Conservation (phyloP, 2,329 filamentous ascomycete genomes). For the Cladosporium sp. region DNA sequence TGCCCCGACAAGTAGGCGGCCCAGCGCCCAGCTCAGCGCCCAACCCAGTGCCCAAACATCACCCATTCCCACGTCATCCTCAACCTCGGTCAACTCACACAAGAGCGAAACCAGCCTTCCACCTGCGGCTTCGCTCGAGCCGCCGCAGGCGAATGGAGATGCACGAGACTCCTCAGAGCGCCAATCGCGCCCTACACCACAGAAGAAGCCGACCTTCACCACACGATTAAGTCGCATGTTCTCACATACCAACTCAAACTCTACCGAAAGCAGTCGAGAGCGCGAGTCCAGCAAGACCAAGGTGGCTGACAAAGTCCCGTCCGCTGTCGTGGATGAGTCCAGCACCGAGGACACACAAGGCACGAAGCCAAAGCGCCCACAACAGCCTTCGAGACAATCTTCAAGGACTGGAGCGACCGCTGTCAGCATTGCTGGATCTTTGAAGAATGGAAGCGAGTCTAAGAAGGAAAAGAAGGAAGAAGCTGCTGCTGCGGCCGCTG, state of each 20-base stretch:
- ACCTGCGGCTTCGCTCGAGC: neutral
- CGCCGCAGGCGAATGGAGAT: conserved; percentile 19
- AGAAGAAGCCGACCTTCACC: conserved; percentile 36
- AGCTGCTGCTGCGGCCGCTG: conserved; percentile 10
- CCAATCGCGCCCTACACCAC: conserved; percentile 20
- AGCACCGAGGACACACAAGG: conserved; percentile 15
- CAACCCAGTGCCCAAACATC: conserved; percentile 22
- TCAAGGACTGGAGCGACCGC: conserved; percentile 26
- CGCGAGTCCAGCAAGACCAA: conserved; percentile 16
- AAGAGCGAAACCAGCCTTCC: conserved; percentile 13
- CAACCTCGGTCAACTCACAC: conserved; percentile 36
- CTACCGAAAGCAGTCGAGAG: conserved; percentile 21
- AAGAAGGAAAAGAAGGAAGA: conserved; percentile 30
- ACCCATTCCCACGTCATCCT: conserved; percentile 42
- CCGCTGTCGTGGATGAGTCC: conserved; percentile 24
- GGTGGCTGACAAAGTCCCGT: conserved; percentile 25
- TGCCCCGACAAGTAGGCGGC: neutral
- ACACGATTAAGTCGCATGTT: conserved; percentile 40
- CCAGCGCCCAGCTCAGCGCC: conserved; percentile 8
- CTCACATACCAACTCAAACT: conserved; percentile 22
- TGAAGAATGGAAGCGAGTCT: conserved; percentile 24
- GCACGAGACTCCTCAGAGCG: conserved; percentile 15
- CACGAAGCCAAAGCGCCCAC: conserved; percentile 19
- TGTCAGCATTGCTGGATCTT: conserved; percentile 8
- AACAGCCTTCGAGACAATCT: conserved; percentile 26